Evolutionary conservation across 768 basidiomycete genomes (phyloP), one percentile per base, ranked within the genome.

Genomic region (Rhizopogon vinicolor): DNA sequence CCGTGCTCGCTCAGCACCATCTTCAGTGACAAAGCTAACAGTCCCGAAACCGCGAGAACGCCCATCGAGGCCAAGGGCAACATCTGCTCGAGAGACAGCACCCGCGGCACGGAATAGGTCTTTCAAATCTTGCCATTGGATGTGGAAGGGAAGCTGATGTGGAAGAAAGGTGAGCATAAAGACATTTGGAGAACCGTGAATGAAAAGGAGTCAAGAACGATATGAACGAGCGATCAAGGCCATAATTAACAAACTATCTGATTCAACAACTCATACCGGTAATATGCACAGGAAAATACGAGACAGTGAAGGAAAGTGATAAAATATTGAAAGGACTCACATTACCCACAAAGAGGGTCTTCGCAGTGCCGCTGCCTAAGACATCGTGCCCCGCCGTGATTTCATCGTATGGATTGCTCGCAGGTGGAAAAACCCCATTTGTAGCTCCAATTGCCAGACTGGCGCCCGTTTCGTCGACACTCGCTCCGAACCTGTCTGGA

Each of bases 51-150:
- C 97, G 51, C 93, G 77, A 39, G 91, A 93, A 37, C 94, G 82
- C 12, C 93, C 91, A 65, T 97, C 93, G 5, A 82, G 83, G 37
- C 92, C 92, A 33, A 93, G 81, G 16, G 89, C 89, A 19, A 97
- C 90, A 61, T 96, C 93, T 9, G 96, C 96, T 22, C 96, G 84
- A 37, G 93, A 75, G 52, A 98, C 89, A 18, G 89, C 85, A 16
- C 96, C 95, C 1, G 91, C 93, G 59, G 90, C 85, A 28, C 95
- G 84, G 67, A 98, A 96, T 5, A 98, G 79, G 71, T 98, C 95
- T 71, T 98, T 98, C 43, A 99, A 79, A 66, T 98, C 96, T 71
- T 98, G 96, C 96, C 96, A 99, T 73, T 94, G 93, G 62, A 87
- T 89, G 63, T 94, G 93, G 72, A 93, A 94, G 0, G 93, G 93